Evolutionary conservation across 2,329 filamentous ascomycete genomes (phyloP), one percentile per base, ranked within the genome.

Genomic region (Chlorencoelia australis): DNA sequence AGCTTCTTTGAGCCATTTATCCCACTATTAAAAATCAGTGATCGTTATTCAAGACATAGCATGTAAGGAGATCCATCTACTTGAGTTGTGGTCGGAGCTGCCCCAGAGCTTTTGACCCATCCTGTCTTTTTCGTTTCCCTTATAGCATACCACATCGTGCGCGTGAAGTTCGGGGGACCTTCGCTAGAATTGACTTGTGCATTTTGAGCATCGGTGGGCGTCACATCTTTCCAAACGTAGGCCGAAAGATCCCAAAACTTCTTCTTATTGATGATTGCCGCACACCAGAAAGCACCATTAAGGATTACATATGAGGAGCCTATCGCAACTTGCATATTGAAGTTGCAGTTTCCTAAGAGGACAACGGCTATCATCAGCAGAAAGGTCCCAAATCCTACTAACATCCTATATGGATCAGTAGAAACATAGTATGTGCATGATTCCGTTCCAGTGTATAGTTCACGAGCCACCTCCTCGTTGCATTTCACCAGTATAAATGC

Each of bases 341-440:
- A 77, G n/a, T 65, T 65, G 54, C 72, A 75, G 50, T 79, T 79
- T 2, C 73, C 74, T 21, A 80, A 56, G 10, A 77, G 57, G 9
- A 79, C 70, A 8, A 79, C 71, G 1, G 68, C 66, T 3, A 71
- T 51, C 75, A 79, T 79, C 29, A 79, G 64, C 17, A 78, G 45
- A 7, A 73, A 64, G 7, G 75, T 79, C 21, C 70, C 73, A 2
- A 69, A 27, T 0, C 66, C 73, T 57, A 79, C 75, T 6, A 76
- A 63, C 1, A 62, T 52, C 14, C 68, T 65, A 51, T 76, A 74
- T 2, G 47, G n/a, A 50, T 57, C 33, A 3, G 41, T 18, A 56
- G 61, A 55, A 27, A 76, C 65, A 16, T 64, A 59, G 47, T 78
- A 79, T 18, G 66, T 51, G 53, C 75, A 79, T 47, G 72, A 67